A percentile compares a stretch with the other conserved stretches of the same genome.
phyloP scores from a whole-genome alignment of 78 protist genomes.

The Chrysochromulina tobinii region DNA sequence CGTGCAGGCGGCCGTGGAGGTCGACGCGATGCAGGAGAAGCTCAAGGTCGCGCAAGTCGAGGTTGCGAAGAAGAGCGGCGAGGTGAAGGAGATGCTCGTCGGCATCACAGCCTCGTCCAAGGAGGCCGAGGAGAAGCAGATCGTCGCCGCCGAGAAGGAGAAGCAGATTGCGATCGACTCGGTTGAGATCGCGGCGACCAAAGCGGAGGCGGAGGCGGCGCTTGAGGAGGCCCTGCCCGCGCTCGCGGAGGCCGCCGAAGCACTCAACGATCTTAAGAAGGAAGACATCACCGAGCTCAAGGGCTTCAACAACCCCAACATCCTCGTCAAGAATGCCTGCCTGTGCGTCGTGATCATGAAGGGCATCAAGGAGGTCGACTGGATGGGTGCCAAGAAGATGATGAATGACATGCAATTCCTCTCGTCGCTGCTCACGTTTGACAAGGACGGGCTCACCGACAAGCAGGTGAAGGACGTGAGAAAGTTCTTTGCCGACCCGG shows the following conservation, averaged over 20 bases:
- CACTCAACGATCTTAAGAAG: slow-evolving; percentile 53
- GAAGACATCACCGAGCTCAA: slow-evolving; percentile 71
- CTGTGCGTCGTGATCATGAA: slow-evolving; percentile 62
- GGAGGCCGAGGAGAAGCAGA: slow-evolving; percentile 53
- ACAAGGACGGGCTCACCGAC: slow-evolving; percentile 49
- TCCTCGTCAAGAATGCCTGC: slow-evolving; percentile 55
- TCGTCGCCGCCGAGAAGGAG: slow-evolving; percentile 44
- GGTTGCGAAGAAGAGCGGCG: slow-evolving; percentile 56
- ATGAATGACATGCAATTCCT: slow-evolving; percentile 66
- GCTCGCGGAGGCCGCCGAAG: slow-evolving; percentile 66
- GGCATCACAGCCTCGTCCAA: slow-evolving; percentile 3
- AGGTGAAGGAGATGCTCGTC: slow-evolving; percentile 53
- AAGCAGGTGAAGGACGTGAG: slow-evolving; percentile 51
- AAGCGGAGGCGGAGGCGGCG: slow-evolving; percentile 76
- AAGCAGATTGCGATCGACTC: slow-evolving; percentile 44
- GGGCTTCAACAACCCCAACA: slow-evolving; percentile 67
- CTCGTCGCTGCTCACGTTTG: slow-evolving; percentile 36
- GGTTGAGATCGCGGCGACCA: slow-evolving; percentile 50
- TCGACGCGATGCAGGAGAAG: slow-evolving; percentile 51
- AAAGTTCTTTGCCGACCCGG: not conserved
- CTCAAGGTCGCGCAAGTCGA: slow-evolving; percentile 55
- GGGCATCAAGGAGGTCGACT: slow-evolving; percentile 38
- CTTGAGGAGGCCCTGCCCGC: slow-evolving; percentile 87
- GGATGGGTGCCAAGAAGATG: slow-evolving; percentile 73
- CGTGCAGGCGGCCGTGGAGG: slow-evolving; percentile 69